These are phyloP conservation scores for Ophiostoma piceae DNA, from an alignment of 2,329 filamentous ascomycete species.

Conservation along the genomic window DNA sequence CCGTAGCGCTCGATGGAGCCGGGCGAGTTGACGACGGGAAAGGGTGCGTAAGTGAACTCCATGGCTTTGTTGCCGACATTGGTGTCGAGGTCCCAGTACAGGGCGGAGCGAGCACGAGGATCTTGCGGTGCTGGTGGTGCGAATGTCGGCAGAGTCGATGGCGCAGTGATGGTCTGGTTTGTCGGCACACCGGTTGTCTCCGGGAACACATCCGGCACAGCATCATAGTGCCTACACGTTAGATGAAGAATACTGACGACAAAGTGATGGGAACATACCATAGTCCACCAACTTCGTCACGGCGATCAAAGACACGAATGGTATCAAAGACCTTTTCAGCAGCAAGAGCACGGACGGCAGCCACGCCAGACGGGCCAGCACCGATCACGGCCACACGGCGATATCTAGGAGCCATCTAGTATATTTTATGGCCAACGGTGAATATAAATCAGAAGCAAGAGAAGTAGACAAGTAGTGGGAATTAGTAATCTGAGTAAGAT, in stretches of 20 bases:
- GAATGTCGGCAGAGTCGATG: not conserved
- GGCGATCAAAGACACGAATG: constrained; percentile 40
- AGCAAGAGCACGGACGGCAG: constrained; percentile 20
- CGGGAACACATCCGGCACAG: not conserved
- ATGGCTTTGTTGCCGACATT: constrained; percentile 57
- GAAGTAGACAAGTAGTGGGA: no score
- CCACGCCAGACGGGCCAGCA: constrained; percentile 39
- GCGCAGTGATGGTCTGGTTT: not conserved
- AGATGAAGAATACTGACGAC: not conserved
- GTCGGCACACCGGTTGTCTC: not conserved
- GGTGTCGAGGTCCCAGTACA: constrained; percentile 42
- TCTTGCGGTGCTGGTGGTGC: not conserved
- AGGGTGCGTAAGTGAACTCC: constrained; percentile 43
- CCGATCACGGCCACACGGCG: constrained; percentile 40
- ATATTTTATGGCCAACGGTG: not conserved
- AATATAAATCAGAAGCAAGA: not conserved
- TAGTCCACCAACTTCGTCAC: constrained; percentile 7
- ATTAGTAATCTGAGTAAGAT: no score
- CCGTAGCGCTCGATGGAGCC: constrained; percentile 46
- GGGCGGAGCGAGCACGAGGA: not conserved
- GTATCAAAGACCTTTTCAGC: constrained; percentile 41
- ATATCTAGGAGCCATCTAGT: constrained; percentile 1
- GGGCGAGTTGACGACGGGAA: constrained; percentile 18
- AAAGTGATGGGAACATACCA: not conserved
- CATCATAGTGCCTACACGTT: not conserved